Conservation (phyloP, 108 stramenopile genomes). For the Cyclotella distinguenda region DNA sequence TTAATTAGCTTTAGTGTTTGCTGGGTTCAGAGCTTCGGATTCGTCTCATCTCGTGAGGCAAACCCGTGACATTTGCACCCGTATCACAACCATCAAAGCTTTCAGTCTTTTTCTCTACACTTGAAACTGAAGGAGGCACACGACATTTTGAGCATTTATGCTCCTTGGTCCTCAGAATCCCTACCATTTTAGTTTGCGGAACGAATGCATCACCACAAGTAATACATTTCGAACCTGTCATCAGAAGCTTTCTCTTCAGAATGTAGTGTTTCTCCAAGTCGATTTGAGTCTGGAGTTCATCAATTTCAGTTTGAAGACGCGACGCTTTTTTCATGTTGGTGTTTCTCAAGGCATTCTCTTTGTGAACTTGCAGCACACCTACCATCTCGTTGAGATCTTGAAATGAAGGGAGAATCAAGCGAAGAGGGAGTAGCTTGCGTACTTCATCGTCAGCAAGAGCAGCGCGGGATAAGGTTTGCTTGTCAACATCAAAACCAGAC, state of each 20-base stretch:
- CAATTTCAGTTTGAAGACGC: conserved; percentile 34
- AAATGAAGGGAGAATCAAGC: conserved; percentile 38
- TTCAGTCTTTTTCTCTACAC: too few relatives aligned
- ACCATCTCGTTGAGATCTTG: conserved; percentile 41
- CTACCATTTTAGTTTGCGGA: conserved; percentile 31
- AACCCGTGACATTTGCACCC: too few relatives aligned
- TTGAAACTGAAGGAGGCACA: background rate
- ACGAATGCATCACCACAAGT: conserved; percentile 24
- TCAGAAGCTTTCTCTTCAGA: conserved; percentile 8
- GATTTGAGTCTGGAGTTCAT: conserved; percentile 40
- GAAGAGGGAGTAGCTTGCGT: conserved; percentile 49
- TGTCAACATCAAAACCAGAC: conserved; percentile 45
- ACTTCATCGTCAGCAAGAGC: conserved; percentile 52
- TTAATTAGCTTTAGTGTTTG: too few relatives aligned
- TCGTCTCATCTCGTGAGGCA: too few relatives aligned
- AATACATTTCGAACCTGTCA: conserved; percentile 14
- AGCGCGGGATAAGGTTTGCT: conserved; percentile 39
- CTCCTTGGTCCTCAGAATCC: conserved; percentile 41
- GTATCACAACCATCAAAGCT: too few relatives aligned
- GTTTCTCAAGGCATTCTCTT: conserved; percentile 32
- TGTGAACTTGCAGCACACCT: conserved; percentile 42
- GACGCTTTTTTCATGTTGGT: conserved; percentile 19
- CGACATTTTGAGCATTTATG: conserved; percentile 22
- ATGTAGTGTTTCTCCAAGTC: conserved; percentile 34
- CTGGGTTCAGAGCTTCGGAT: too few relatives aligned